Evolutionary conservation across 768 basidiomycete species (phyloP), one percentile per base, ranked within the genome.

Genomic region (Mycena filopes): DNA sequence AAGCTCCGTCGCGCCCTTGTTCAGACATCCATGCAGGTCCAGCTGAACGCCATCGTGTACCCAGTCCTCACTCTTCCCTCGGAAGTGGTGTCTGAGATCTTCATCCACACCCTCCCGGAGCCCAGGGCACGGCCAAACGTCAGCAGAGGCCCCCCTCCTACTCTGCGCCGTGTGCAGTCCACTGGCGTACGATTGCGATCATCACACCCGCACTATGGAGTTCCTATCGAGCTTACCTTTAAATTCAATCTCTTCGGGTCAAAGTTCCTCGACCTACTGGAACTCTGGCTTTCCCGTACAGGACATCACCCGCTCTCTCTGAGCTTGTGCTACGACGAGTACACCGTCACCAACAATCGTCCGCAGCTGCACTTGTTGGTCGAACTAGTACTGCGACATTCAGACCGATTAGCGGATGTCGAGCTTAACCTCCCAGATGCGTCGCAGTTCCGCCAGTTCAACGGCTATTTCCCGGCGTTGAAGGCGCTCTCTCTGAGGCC

Each of bases 261-360:
- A 28, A 42, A 23, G 20, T 42, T 60, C 26, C n/a, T 60, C 11
- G 48, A 41, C 41, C 58, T 60, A 20, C 26, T 60, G 48, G 58
- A 29, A 16, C 48, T 60, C 12, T 60, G 58, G 58, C 48, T 60
- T 20, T 60, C 58, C 48, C 58, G 58, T 20, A 16, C 58, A 23
- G 58, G 58, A 16, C 50, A 48, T 4, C 58, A 60, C 31, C 58
- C 48, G 29, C 49, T 60, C 40, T 60, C 58, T 12, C 29, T 60
- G 48, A 50, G 58, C 40, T 6, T 60, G n/a, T 41, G 25, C 29
- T 60, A 60, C 48, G 48, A 60, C 58, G 58, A 60, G 49, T 60
- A 31, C 23, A 60, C 58, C 38, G 46, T 18, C 11, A n/a, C 48
- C 9, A 42, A 60, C 8, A 48, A 48, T 10, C 58, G 58, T 1